phyloP scores from a whole-genome alignment of 1,139 yeast species.

The Debaryomycetaceae sp. region DNA sequence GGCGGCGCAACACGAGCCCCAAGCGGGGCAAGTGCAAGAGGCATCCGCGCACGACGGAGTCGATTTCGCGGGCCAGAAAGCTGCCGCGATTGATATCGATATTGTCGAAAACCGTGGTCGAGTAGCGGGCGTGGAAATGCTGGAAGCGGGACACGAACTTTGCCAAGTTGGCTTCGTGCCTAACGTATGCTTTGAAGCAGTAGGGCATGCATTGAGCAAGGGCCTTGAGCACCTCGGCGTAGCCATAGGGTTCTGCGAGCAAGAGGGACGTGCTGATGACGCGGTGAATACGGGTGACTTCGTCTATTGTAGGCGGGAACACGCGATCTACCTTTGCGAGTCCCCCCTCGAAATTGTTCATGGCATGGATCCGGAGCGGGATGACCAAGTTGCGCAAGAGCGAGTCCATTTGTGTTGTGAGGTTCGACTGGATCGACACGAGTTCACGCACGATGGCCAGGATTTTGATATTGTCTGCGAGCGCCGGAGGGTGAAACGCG shows the following conservation, averaged over 20 bases:
- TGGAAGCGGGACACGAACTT: conserved; percentile 33
- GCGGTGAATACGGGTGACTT: conserved; percentile 79
- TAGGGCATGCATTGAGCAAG: conserved; percentile 76
- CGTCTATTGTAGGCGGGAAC: conserved; percentile 93
- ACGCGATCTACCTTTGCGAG: conserved; percentile 61
- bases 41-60: conserved; percentile 59
- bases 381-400: conserved; percentile 70
- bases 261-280: conserved; percentile 67
- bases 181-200: conserved; percentile 81
- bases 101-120: conserved; percentile 29
- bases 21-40: conserved; percentile 56
- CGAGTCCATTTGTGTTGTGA: conserved; percentile 59
- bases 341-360: conserved; percentile 33
- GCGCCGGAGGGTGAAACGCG: conserved; percentile 6
- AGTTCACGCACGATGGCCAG: conserved; percentile 56
- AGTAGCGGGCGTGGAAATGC: conserved; percentile 34
- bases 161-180: conserved; percentile 73
- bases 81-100: conserved; percentile 18
- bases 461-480: conserved; percentile 5
- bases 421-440: conserved; percentile 58
- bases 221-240: conserved; percentile 63
- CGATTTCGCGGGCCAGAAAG: conserved; percentile 52
- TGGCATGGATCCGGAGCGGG: conserved; percentile 64
- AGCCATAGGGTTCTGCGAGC: conserved; percentile 58
- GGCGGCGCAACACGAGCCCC: conserved; percentile 54